Conservation (phyloP, 2,329 filamentous ascomycete species). For the Aspergillus quadrilineatus region DNA sequence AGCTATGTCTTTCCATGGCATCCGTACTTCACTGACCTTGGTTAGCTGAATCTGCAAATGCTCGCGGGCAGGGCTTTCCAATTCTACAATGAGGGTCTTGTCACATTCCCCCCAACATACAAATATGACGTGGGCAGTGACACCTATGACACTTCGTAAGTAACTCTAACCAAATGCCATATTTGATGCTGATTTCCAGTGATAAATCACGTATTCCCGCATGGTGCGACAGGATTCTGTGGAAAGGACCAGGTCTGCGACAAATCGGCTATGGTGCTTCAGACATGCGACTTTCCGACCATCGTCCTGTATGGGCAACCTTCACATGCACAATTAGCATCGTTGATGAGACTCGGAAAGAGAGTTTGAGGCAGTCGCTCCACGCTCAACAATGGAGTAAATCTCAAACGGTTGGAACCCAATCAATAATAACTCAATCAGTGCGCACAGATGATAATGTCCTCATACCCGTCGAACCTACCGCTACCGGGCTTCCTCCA, state of each 20-base stretch:
- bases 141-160: constrained; percentile 84
- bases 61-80: constrained; percentile 84
- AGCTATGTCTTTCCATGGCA: background rate
- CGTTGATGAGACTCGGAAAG: constrained; percentile 71
- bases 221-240: constrained; percentile 92
- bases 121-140: constrained; percentile 90
- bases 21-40: constrained; percentile 15
- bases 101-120: constrained; percentile 90
- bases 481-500: constrained; percentile 71
- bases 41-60: constrained; percentile 89
- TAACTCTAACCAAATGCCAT: constrained; percentile 32
- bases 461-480: constrained; percentile 74
- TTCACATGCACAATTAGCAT: constrained; percentile 83
- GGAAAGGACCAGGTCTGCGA: constrained; percentile 77
- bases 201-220: constrained; percentile 94
- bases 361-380: constrained; percentile 69
- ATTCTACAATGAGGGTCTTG: constrained; percentile 85
- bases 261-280: constrained; percentile 82
- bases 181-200: constrained; percentile 39
- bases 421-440: constrained; percentile 13
- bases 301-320: constrained; percentile 87
- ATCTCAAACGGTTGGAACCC: constrained; percentile 48
- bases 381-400: constrained; percentile 68
- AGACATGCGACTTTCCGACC: constrained; percentile 85
- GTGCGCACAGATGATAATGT: constrained; percentile 64